Conservation (phyloP, 1,284 basidiomycete genomes). For the Pseudozyma hubeiensis region DNA sequence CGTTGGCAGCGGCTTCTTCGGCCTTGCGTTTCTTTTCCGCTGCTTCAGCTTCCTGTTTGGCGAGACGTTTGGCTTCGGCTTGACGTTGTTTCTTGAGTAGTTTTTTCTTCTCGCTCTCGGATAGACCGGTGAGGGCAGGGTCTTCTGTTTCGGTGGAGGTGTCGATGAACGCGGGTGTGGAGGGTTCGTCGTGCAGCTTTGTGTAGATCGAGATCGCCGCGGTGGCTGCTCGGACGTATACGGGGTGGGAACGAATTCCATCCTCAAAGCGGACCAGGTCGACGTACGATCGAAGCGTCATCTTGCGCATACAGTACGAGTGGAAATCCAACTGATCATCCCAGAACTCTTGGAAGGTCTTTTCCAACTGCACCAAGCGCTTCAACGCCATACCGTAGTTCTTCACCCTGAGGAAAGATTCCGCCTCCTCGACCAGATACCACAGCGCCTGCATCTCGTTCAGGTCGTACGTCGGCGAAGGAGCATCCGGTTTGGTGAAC, state of each 20-base stretch:
- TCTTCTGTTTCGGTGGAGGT: conserved; percentile 52
- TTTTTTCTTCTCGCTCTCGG: conserved; percentile 44
- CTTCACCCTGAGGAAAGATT: conserved; percentile 77
- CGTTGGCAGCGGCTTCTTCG: conserved; percentile 40
- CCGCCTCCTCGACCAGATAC: conserved; percentile 86
- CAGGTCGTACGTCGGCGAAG: conserved; percentile 81
- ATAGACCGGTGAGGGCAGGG: conserved; percentile 15
- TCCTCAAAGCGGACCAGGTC: conserved; percentile 86
- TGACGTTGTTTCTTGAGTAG: conserved; percentile 40
- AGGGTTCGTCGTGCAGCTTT: conserved; percentile 59
- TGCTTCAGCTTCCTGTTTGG: conserved; percentile 35
- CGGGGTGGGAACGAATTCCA: conserved; percentile 78
- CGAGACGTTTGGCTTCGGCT: conserved; percentile 31
- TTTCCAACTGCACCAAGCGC: conserved; percentile 81
- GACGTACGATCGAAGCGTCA: conserved; percentile 85
- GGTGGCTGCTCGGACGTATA: conserved; percentile 81
- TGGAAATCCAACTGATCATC: conserved; percentile 99
- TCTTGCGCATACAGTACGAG: conserved; percentile 89
- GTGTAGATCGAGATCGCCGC: conserved; percentile 80
- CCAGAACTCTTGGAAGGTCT: conserved; percentile 88
- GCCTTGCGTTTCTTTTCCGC: conserved; percentile 34
- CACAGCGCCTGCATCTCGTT: conserved; percentile 96
- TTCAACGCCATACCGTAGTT: conserved; percentile 87
- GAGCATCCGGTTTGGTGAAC: conserved; percentile 71
- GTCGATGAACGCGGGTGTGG: conserved; percentile 56